Base-by-base conservation (phyloP, 768 basidiomycete species). In the Sporobolomyces pararoseus region DNA sequence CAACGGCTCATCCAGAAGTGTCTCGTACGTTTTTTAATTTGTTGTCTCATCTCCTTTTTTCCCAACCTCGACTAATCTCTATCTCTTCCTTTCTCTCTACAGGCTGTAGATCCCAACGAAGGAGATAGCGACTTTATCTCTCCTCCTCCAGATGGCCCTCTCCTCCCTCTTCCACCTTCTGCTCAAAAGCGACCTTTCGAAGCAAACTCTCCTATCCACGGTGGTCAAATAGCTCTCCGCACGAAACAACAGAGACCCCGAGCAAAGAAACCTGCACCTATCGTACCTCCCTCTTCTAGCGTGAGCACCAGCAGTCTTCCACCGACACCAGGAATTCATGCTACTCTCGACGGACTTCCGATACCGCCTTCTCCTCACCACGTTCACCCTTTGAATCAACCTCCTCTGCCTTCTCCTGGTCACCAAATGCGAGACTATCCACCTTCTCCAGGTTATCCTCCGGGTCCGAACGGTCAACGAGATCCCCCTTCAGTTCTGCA, bases 1-100 rank as follows among this genome's bases (percentile, higher is more conserved):
- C 96, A 97, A 83, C 93, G 96, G 75, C 88, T 97, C 78, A 98
- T 98, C 75, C 70, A 71, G 63, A 57, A 67, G 21, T 74, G 73
- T 52, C 54, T 74, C 57, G 73, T 74, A 25, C 50, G 72, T 55
- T 19, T 16, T 3, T 27, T 21, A 47, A 13, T 19, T 13, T 27
- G n/a, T 7, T 32, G 25, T 23, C 31, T 5, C 25, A 35, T 23
- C 21, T 21, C 23, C 44, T 39, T 14, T 14, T 29, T 34, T 25
- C 34, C 51, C 29, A 25, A 49, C 17, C 1, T 37, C 25, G 1
- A 23, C 25, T 9, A 42, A 42, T 42, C 39, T 42, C 17, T 42
- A 9, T 29, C n/a, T 37, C 1, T 9, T 23, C 35, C 42, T 31
- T 27, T 49, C 5, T 19, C 3, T 17, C 27, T 29, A 37, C 55